Evolutionary conservation across 306 rosid genomes (phyloP).

Genomic region (Citrullus colocynthis): DNA sequence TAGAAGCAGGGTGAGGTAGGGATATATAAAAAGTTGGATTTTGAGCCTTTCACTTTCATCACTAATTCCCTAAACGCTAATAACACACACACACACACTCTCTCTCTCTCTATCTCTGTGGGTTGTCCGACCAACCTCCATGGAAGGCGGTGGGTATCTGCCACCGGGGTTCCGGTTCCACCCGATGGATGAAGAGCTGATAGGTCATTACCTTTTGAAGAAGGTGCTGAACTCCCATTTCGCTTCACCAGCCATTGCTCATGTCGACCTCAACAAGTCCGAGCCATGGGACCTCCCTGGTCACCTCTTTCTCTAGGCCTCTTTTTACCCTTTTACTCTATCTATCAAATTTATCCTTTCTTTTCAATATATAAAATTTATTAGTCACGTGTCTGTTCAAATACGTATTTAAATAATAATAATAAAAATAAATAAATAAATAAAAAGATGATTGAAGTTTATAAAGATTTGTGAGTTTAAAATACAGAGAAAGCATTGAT

Average conservation of each 20-base stretch:
- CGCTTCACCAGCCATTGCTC: slow-evolving; percentile 50
- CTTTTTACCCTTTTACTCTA: not conserved
- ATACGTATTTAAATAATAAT: too few relatives aligned
- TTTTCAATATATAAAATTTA: too few relatives aligned
- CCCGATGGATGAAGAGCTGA: slow-evolving; percentile 61
- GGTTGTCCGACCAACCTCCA: not conserved
- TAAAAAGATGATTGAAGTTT: too few relatives aligned
- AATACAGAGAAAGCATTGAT: slow-evolving; percentile 34
- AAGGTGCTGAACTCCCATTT: slow-evolving; percentile 44
- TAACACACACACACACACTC: too few relatives aligned
- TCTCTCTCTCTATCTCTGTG: not conserved
- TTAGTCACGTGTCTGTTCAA: too few relatives aligned
- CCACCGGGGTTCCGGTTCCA: slow-evolving; percentile 71
- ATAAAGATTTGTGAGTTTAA: too few relatives aligned
- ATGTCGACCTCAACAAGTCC: slow-evolving; percentile 65
- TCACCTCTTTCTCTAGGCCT: not conserved
- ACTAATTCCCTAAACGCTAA: not conserved
- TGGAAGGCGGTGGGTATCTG: slow-evolving; percentile 13
- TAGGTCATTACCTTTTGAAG: slow-evolving; percentile 46
- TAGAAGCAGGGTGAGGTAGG: too few relatives aligned
- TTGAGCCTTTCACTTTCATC: not conserved
- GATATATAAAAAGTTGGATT: too few relatives aligned
- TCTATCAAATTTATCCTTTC: too few relatives aligned
- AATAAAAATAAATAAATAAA: too few relatives aligned
- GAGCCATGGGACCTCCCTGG: slow-evolving; percentile 79